These are phyloP conservation scores for Naganishia kalamii DNA, from an alignment of 768 basidiomycete genomes.

Conservation along the genomic window DNA sequence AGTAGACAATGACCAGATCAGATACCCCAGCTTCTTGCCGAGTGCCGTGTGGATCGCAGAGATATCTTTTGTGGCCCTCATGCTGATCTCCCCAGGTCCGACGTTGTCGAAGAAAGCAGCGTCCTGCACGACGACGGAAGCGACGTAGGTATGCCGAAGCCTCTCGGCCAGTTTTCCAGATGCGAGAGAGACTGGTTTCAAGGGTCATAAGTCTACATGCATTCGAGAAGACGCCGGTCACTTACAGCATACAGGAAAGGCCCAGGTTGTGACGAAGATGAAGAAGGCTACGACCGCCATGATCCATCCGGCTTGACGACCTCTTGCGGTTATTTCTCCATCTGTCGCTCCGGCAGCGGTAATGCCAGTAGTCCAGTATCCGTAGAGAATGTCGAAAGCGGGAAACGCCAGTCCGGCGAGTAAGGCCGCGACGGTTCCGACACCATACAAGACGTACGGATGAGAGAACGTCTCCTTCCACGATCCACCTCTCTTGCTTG, in stretches of 20 bases:
- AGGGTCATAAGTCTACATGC: background rate
- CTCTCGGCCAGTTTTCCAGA: constrained; percentile 27
- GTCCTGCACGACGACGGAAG: constrained; percentile 31
- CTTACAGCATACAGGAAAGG: constrained; percentile 31
- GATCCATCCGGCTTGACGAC: constrained; percentile 28
- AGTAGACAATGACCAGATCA: constrained; percentile 29
- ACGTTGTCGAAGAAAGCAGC: constrained; percentile 35
- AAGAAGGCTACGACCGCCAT: constrained; percentile 30
- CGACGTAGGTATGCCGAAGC: constrained; percentile 31
- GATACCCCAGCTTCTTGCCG: constrained; percentile 33
- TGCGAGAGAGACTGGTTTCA: constrained; percentile 26
- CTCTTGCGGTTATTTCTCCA: constrained; percentile 4
- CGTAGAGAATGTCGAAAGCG: constrained; percentile 34
- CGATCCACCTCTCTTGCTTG: no score
- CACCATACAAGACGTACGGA: constrained; percentile 25
- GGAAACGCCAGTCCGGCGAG: constrained; percentile 29
- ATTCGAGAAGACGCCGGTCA: background rate
- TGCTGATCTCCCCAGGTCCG: constrained; percentile 34
- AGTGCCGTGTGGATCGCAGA: constrained; percentile 28
- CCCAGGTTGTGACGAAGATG: constrained; percentile 14
- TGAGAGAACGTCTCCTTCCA: constrained; percentile 19
- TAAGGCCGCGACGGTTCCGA: constrained; percentile 26
- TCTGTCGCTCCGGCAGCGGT: background rate
- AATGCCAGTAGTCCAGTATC: constrained; percentile 33
- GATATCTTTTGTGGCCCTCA: constrained; percentile 33